phyloP scores from a whole-genome alignment of 2,329 filamentous ascomycete genomes.

The Microsporum ferrugineum region DNA sequence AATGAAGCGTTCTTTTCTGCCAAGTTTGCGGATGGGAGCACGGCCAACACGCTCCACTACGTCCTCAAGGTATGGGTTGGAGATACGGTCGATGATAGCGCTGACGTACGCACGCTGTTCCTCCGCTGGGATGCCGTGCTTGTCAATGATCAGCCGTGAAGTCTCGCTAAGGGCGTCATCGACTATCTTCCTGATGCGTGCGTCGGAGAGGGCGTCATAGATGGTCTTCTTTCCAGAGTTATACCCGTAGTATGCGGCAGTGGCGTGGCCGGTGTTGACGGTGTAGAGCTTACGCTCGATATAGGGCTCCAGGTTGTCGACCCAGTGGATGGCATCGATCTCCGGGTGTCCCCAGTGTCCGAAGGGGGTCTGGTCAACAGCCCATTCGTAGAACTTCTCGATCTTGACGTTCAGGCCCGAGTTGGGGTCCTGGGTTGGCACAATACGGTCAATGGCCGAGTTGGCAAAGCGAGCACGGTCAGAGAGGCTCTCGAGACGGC shows the following conservation, averaged over 20 bases:
- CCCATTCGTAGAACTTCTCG: constrained; percentile 99
- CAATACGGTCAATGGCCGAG: constrained; percentile 96
- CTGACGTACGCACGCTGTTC: constrained; percentile 81
- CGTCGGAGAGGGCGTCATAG: constrained; percentile 75
- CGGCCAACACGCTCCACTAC: constrained; percentile 90
- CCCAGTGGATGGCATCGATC: constrained; percentile 86
- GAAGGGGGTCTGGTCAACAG: constrained; percentile 81
- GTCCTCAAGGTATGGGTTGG: constrained; percentile 86
- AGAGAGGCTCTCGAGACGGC: constrained; percentile 56
- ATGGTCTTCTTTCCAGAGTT: constrained; percentile 75
- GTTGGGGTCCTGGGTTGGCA: constrained; percentile 72
- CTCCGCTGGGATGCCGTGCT: constrained; percentile 64
- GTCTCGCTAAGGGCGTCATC: constrained; percentile 74
- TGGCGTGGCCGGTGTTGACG: constrained; percentile 96
- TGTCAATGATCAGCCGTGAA: constrained; percentile 69
- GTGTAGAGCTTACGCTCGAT: constrained; percentile 99
- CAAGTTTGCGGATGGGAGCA: constrained; percentile 85
- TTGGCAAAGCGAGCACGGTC: constrained; percentile 83
- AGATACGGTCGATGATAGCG: constrained; percentile 84
- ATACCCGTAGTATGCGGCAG: constrained; percentile 90
- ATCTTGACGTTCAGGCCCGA: constrained; percentile 84
- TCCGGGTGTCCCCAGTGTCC: constrained; percentile 55
- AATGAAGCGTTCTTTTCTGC: constrained; percentile 90
- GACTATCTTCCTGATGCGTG: constrained; percentile 68
- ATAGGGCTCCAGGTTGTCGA: constrained; percentile 80